phyloP scores from a whole-genome alignment of 1,139 yeast species.

The Pichia sp. region DNA sequence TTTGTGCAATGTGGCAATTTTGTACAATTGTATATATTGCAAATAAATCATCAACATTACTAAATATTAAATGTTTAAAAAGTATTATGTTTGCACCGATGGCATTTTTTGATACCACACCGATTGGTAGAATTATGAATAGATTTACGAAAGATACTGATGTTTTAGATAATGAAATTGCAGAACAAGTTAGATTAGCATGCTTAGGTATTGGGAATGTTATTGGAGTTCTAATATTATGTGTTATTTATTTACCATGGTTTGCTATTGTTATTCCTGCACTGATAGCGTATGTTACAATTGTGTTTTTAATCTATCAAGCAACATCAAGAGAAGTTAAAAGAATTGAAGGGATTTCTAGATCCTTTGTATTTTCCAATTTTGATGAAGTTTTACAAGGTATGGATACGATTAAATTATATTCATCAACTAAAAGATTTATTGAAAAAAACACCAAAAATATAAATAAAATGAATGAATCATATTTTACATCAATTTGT shows the following conservation, averaged over 20 bases:
- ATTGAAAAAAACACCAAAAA: conserved; percentile 35
- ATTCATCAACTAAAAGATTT: conserved; percentile 35
- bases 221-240: conserved; percentile 40
- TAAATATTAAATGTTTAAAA: conserved; percentile 48
- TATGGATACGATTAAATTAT: conserved; percentile 50
- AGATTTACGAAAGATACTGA: conserved; percentile 82
- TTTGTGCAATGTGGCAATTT: conserved; percentile 47
- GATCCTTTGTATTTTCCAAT: conserved; percentile 57
- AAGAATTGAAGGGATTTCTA: conserved; percentile 54
- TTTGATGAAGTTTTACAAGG: conserved; percentile 58
- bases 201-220: conserved; percentile 42
- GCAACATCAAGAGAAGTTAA: conserved; percentile 58
- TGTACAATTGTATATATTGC: conserved; percentile 50
- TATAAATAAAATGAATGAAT: conserved; percentile 50
- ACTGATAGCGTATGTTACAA: conserved; percentile 30
- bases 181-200: conserved; percentile 51
- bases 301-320: conserved; percentile 43
- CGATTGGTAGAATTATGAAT: conserved; percentile 64
- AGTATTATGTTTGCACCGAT: conserved; percentile 70
- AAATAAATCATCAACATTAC: conserved; percentile 36
- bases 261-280: conserved; percentile 42
- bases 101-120: conserved; percentile 62
- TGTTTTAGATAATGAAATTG: conserved; percentile 67
- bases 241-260: conserved; percentile 46
- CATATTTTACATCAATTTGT: conserved; percentile 46